phyloP scores from a whole-genome alignment of 2,329 filamentous ascomycete genomes.

The Emydomyces testavorans region DNA sequence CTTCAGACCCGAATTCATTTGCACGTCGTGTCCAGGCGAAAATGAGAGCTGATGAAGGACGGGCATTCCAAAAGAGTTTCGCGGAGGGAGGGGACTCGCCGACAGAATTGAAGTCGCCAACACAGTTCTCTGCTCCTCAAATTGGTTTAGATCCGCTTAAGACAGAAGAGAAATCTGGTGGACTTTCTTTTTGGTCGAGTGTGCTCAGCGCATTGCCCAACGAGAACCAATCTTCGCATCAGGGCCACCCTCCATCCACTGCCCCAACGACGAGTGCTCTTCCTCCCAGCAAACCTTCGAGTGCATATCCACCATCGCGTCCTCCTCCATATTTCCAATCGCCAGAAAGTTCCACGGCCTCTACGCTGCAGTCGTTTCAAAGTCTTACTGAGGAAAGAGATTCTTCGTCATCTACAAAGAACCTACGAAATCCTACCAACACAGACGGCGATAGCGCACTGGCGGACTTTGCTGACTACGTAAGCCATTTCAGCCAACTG shows the following conservation, averaged over 20 bases:
- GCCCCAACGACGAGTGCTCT: background rate
- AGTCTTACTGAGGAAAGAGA: background rate
- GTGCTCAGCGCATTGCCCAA: conserved; percentile 15
- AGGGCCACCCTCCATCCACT: conserved; percentile 1
- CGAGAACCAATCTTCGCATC: conserved; percentile 3
- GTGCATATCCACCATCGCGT: conserved; percentile 3
- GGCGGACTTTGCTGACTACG: conserved; percentile 56
- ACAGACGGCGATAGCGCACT: conserved; percentile 55
- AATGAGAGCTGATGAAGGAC: conserved; percentile 44
- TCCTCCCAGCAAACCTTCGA: background rate
- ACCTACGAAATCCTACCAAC: conserved; percentile 29
- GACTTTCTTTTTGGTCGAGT: conserved; percentile 14
- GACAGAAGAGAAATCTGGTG: background rate
- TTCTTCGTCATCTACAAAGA: conserved; percentile 22
- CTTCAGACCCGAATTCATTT: conserved; percentile 35
- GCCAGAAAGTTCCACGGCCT: conserved; percentile 15
- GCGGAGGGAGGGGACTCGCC: background rate
- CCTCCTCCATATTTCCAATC: conserved; percentile 14
- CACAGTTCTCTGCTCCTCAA: background rate
- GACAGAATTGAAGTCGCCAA: conserved; percentile 1
- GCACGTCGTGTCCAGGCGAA: conserved; percentile 39
- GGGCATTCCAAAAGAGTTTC: conserved; percentile 33
- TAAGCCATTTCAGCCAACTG: conserved; percentile 61
- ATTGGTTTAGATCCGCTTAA: conserved; percentile 2
- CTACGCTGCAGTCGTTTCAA: background rate